Base-by-base conservation (phyloP, 1,139 yeast species). In the Meyerozyma elateridarum region DNA sequence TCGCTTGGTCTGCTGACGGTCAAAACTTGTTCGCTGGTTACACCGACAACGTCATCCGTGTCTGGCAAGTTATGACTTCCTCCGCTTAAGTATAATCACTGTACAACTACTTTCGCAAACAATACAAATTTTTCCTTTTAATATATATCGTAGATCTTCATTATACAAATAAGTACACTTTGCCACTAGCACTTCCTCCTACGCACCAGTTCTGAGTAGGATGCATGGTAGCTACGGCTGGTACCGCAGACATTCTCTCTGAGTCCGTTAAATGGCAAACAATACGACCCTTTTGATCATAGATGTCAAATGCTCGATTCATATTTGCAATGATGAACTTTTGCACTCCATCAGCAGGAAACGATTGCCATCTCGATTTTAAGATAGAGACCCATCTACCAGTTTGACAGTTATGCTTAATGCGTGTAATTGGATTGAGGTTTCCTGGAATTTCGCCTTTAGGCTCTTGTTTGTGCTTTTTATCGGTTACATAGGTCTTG, bases 1-100 rank as follows among this genome's bases (percentile, higher is more conserved):
- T 91, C 67, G 88, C 96, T 67, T 91, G 99, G 99, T 89, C 97
- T 60, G 94, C 96, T 71, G 98, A 91, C 61, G 98, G 98, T 70
- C 97, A 89, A 80, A 88, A 85, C 84, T 82, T 91, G 74, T 91
- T 88, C 68, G 96, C 97, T 59, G 99, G 99, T 80, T 91, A 91
- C 96, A 89, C 97, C 63, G 99, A 91, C 75, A 87, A 87, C 79
- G 79, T 84, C 64, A 89, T 91, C 80, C 91, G 98, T 79, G 98
- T 89, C 73, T 91, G 97, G 97, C 97, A 91, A 82, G 96, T 91
- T 60, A 89, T 89, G 96, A 88, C 95, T 75, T 79, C 94, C 61
- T 69, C 73, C 48, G 71, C 75, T 64, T 67, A 68, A 60, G 42
- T 49, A 19, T 21, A 27, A 18, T 12, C 18, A 19, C 11, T 18